phyloP scores from a whole-genome alignment of 1,139 yeast genomes.

The Suhomyces bolitotheri region DNA sequence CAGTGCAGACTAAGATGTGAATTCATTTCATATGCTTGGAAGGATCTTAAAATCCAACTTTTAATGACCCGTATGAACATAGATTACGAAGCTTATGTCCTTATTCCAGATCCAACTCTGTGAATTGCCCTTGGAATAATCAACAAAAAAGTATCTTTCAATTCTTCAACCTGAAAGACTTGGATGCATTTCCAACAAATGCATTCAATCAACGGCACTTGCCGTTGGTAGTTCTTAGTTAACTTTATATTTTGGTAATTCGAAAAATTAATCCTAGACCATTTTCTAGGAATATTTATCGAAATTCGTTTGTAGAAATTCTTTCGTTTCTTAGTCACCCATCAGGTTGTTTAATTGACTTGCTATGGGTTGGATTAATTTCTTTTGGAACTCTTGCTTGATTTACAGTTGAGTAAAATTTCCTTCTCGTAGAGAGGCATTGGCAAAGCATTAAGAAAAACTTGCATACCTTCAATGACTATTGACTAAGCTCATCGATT shows the following conservation, averaged over 20 bases:
- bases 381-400: too few relatives aligned
- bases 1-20: too few relatives aligned
- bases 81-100: slow-evolving; percentile 20
- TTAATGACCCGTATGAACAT: slow-evolving; percentile 31
- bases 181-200: slow-evolving; percentile 19
- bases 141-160: slow-evolving; percentile 17
- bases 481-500: too few relatives aligned
- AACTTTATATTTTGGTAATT: slow-evolving; percentile 4
- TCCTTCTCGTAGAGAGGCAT: too few relatives aligned
- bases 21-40: not conserved
- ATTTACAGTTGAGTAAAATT: too few relatives aligned
- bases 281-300: not conserved
- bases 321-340: too few relatives aligned
- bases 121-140: slow-evolving; percentile 11
- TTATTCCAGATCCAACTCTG: slow-evolving; percentile 39
- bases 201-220: slow-evolving; percentile 7
- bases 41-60: slow-evolving; percentile 40
- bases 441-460: too few relatives aligned
- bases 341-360: too few relatives aligned
- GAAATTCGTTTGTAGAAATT: too few relatives aligned
- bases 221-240: slow-evolving; percentile 5
- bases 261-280: slow-evolving; percentile 2
- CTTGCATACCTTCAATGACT: too few relatives aligned
- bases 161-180: slow-evolving; percentile 22
- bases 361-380: too few relatives aligned